Base-by-base conservation (phyloP, 768 basidiomycete genomes). In the Amanita phalloides region DNA sequence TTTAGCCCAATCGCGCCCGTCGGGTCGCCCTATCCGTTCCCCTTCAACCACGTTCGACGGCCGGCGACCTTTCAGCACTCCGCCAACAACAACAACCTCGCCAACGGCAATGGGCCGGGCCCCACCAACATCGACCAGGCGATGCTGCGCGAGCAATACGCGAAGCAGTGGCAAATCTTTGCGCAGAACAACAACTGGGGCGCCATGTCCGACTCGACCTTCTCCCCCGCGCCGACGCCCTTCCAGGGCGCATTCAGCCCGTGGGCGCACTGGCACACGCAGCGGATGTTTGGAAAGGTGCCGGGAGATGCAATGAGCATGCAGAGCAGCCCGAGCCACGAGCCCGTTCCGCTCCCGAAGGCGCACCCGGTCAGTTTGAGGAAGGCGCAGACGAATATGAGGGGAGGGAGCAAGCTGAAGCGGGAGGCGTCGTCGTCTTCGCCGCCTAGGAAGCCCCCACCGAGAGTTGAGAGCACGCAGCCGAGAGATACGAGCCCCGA, bases 401-500 rank as follows among this genome's bases (percentile, higher is more conserved):
- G 54, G 36, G 28, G 54, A 26, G 49, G 26, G 25, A 49, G 49
- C n/a, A 41, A 41, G 42, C 41, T 60, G 41, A 64, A 64, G 52
- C 58, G 60, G 41, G 61, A 65, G 51, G 53, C 60, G 3, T 49
- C 49, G 0, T 44, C 50, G n/a, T 36, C 50, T 4, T 57, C 66
- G 35, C 66, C 47, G 20, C 47, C 47, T 25, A 37, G 81, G 33
- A 81, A 81, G 60, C 83, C 81, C 1, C 87, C 87, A 1, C 86
- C 84, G 8, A 73, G 87, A 10, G 87, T 90, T 14, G 84, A 88
- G 58, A 89, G 86, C 58, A 90, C 87, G 0, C 86, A 89, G 58
- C 86, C 87, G 6, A 69, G 86, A 38, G 87, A 90, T 57, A 89
- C 86, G 9, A 87, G 82, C 55, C 86, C 85, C 0, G 87, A 89